Evolutionary conservation across 768 basidiomycete species (phyloP).

Genomic region (Termitomyces sp.): DNA sequence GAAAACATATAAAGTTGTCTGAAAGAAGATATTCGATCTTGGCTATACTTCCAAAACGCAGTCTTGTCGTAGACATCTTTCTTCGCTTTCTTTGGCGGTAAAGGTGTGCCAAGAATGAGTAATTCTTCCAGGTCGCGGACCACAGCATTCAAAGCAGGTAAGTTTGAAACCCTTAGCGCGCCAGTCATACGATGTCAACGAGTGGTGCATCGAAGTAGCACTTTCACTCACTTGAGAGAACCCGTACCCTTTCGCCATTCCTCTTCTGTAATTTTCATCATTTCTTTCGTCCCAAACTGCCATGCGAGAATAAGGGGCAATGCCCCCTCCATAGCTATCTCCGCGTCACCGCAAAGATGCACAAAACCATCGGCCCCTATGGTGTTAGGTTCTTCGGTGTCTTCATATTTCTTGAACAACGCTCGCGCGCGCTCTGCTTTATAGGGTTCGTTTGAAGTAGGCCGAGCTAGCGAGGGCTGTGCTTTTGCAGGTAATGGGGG

Average conservation of each 20-base stretch:
- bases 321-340: slow-evolving; percentile 69
- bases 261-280: slow-evolving; percentile 62
- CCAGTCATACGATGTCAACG: neutral
- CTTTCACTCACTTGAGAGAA: slow-evolving; percentile 27
- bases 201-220: neutral
- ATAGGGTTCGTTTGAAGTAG: slow-evolving; percentile 35
- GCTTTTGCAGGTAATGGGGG: slow-evolving; percentile 16
- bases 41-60: slow-evolving; percentile 43
- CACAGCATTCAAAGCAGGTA: slow-evolving; percentile 40
- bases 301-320: slow-evolving; percentile 70
- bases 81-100: slow-evolving; percentile 28
- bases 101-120: slow-evolving; percentile 47
- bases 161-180: slow-evolving; percentile 32
- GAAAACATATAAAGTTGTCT: slow-evolving; percentile 63
- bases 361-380: slow-evolving; percentile 76
- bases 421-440: slow-evolving; percentile 39
- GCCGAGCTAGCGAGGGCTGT: slow-evolving; percentile 8
- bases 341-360: slow-evolving; percentile 60
- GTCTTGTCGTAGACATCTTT: slow-evolving; percentile 53
- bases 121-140: slow-evolving; percentile 59
- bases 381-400: slow-evolving; percentile 43
- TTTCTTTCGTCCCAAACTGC: slow-evolving; percentile 65
- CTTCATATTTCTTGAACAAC: slow-evolving; percentile 60
- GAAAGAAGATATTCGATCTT: slow-evolving; percentile 48
- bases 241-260: slow-evolving; percentile 65